A percentile compares a stretch with the other conserved stretches of the same genome.
These are phyloP conservation scores for Syzygium malaccense DNA, from an alignment of 441 rosid species.

Conservation along the genomic window DNA sequence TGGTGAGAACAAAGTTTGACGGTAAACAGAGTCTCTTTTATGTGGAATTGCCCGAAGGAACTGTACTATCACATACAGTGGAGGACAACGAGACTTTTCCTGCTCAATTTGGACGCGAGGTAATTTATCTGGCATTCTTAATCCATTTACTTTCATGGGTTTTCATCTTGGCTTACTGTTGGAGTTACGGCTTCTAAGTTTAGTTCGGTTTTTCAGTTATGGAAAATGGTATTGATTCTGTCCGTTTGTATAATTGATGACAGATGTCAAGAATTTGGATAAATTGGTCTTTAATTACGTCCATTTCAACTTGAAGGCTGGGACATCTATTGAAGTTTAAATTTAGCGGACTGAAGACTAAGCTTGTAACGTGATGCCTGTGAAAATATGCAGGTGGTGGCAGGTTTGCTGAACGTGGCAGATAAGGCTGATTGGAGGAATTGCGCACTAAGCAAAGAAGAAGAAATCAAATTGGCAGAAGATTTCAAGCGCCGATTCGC, in stretches of 20 bases:
- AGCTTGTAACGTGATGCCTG: neutral
- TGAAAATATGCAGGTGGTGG: constrained; percentile 50
- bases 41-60: constrained; percentile 74
- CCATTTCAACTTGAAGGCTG: neutral
- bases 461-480: constrained; percentile 51
- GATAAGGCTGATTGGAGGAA: constrained; percentile 88
- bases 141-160: neutral
- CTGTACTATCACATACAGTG: constrained; percentile 45
- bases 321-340: neutral
- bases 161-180: neutral
- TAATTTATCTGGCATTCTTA: constrained; percentile 12
- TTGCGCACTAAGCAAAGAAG: constrained; percentile 59
- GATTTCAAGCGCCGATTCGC: constrained; percentile 58
- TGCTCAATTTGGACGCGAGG: constrained; percentile 95
- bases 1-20: constrained; percentile 56
- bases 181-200: neutral
- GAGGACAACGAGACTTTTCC: constrained; percentile 82
- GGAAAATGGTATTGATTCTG: neutral
- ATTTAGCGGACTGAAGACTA: neutral
- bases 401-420: constrained; percentile 77
- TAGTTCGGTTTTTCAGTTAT: neutral
- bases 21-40: constrained; percentile 58
- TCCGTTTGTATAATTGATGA: neutral
- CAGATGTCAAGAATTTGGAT: neutral
- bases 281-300: neutral